A percentile compares a stretch with the other conserved stretches of the same genome.
Evolutionary conservation across 1,284 basidiomycete species (phyloP).

Genomic region (Leccinum colubrinum): DNA sequence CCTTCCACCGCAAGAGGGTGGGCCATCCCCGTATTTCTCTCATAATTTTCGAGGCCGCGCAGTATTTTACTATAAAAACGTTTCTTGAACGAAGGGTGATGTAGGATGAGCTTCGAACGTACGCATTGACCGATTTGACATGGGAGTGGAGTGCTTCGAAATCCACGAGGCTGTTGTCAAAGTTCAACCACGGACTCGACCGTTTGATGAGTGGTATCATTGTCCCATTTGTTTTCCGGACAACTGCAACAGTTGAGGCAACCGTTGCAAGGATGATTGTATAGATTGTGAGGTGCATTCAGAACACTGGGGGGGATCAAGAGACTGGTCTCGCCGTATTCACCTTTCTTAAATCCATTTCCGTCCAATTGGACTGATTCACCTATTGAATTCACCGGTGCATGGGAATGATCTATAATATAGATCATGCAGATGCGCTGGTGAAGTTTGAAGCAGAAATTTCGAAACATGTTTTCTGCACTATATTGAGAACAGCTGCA

Average conservation of each 20-base stretch:
- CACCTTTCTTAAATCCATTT: too few species aligned
- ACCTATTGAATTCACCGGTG: too few species aligned
- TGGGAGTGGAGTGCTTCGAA: neutral
- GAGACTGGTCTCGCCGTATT: too few species aligned
- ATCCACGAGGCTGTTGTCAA: neutral
- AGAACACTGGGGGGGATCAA: neutral
- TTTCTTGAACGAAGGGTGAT: neutral
- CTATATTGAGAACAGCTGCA: too few species aligned
- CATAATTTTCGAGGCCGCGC: neutral
- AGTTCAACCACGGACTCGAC: neutral
- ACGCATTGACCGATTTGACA: neutral
- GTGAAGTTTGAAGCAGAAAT: too few species aligned
- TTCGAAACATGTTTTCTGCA: too few species aligned
- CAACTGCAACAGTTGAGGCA: neutral
- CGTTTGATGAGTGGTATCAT: neutral
- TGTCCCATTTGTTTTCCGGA: neutral
- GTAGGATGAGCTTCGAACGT: neutral
- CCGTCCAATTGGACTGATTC: too few species aligned
- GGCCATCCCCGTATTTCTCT: neutral
- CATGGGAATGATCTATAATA: too few species aligned
- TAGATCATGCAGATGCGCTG: too few species aligned
- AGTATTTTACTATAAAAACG: neutral
- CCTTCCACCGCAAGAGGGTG: neutral
- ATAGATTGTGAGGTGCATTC: neutral
- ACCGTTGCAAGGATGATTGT: neutral